Percentiles rank a stretch among this genome's conserved stretches.
These are phyloP conservation scores for Carex pumila DNA, from an alignment of 176 grass and related monocot species.

Conservation along the genomic window DNA sequence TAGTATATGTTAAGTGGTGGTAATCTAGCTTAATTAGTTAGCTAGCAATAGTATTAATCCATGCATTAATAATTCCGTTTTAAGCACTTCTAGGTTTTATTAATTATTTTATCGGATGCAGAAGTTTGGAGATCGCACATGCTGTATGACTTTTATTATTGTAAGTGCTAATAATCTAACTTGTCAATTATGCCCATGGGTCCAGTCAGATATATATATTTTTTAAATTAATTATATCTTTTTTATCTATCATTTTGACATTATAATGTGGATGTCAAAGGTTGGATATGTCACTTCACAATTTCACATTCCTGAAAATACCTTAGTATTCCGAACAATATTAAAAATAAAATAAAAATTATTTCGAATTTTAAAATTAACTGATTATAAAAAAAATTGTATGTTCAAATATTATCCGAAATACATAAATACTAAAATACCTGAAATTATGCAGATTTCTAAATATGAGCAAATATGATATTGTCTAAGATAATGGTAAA, in stretches of 20 bases:
- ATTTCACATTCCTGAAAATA: not conserved
- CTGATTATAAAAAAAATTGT: not conserved
- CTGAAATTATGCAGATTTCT: not conserved
- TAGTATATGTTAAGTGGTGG: not conserved
- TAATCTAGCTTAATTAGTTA: not conserved
- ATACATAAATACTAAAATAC: too few species aligned
- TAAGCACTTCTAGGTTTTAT: not conserved
- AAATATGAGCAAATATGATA: not conserved
- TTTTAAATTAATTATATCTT: not conserved
- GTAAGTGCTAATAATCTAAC: not conserved
- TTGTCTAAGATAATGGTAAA: too few species aligned
- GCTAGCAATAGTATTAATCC: not conserved
- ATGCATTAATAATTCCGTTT: not conserved
- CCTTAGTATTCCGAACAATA: not conserved
- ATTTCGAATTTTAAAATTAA: not conserved
- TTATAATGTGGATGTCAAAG: not conserved
- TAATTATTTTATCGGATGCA: not conserved
- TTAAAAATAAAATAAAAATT: too few species aligned
- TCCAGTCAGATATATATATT: not conserved
- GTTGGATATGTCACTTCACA: not conserved
- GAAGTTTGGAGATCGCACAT: not conserved
- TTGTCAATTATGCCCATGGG: not conserved
- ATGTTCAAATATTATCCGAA: too few species aligned
- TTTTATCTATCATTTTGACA: not conserved
- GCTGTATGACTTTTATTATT: not conserved